Percentiles rank a stretch among this genome's conserved stretches.
Conservation (phyloP, 352 stramenopile genomes). For the Pseudoperonospora humuli region DNA sequence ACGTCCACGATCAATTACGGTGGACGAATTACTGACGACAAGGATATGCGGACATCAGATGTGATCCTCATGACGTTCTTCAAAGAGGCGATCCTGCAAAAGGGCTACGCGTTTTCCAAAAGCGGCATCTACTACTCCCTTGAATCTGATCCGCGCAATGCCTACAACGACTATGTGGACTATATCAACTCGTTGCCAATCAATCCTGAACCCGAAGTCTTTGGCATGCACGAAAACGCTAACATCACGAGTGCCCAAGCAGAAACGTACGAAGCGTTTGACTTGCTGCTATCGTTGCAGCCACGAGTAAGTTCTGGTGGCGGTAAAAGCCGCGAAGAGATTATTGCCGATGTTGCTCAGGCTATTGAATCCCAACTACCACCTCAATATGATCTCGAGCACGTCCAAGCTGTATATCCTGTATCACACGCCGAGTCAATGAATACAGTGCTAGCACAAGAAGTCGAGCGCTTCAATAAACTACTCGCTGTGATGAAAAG, state of each 20-base stretch:
- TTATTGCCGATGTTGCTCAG: slow-evolving; percentile 78
- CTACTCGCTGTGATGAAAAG: slow-evolving; percentile 75
- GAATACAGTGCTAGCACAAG: slow-evolving; percentile 90
- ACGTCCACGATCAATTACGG: slow-evolving; percentile 93
- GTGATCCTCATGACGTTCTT: slow-evolving; percentile 90
- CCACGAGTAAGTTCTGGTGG: too few species aligned
- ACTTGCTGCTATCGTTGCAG: too few species aligned
- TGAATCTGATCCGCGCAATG: too few species aligned
- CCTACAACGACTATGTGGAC: too few species aligned
- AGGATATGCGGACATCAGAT: slow-evolving; percentile 89
- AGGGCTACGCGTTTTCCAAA: too few species aligned
- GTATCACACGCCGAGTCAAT: slow-evolving; percentile 88
- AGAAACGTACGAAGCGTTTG: too few species aligned
- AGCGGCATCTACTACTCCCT: too few species aligned
- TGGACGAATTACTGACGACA: slow-evolving; percentile 90
- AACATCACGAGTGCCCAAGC: too few species aligned
- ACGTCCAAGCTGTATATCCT: slow-evolving; percentile 76
- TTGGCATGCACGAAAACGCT: too few species aligned
- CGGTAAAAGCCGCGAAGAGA: slow-evolving; percentile 80
- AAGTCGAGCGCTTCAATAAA: slow-evolving; percentile 88
- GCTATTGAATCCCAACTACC: slow-evolving; percentile 78
- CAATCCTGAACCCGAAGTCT: too few species aligned
- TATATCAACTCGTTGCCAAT: too few species aligned
- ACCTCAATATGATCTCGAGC: slow-evolving; percentile 76
- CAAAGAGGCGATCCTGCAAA: too few species aligned